Evolutionary conservation across 2,329 filamentous ascomycete species (phyloP), one percentile per base, ranked within the genome.

Genomic region (Botryotinia narcissicola): DNA sequence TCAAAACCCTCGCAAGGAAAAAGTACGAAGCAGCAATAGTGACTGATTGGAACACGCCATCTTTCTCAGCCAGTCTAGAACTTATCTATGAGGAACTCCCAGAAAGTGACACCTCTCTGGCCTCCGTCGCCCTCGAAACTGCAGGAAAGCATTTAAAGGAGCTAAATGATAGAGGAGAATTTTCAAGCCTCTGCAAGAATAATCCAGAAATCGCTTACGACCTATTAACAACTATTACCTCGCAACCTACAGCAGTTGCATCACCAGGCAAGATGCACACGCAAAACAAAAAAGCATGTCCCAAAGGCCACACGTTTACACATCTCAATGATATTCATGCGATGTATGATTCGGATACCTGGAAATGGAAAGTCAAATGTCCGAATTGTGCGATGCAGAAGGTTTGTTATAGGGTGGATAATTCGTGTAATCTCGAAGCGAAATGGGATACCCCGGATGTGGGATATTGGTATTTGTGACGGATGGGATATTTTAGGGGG

Each of bases 1-100:
- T 75, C 6, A 74, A 76, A 42, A 20, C 29, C 5, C 48, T 66
- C 20, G 74, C 72, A 1, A 66, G 7, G 5, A 37, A 37, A 7
- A 76, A 76, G 57, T 76, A 71, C n/a, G 32, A 71, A 40, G 35
- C 22, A 29, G 69, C 69, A 4, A 12, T 64, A 18, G 10, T 12
- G 4, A 42, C 20, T 2, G 35, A 40, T 8, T 75, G 71, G 73
- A 67, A 75, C 16, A 63, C 42, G 22, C 10, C 61, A 16, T 37
- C 35, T 10, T 73, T 75, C 25, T 40, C 62, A 3, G 69, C 40
- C 0, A 70, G 66, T 20, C 10, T 67, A 7, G 40, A 62, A 9
- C 40, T 70, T 10, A 12, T 70, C 0, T 75, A 64, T 25, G 73
- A 75, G 32, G 35, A 74, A 6, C 73, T 68, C 20, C 46, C 61